Conservation (phyloP, 2,329 filamentous ascomycete species). For the Hymenoscyphus albidus region DNA sequence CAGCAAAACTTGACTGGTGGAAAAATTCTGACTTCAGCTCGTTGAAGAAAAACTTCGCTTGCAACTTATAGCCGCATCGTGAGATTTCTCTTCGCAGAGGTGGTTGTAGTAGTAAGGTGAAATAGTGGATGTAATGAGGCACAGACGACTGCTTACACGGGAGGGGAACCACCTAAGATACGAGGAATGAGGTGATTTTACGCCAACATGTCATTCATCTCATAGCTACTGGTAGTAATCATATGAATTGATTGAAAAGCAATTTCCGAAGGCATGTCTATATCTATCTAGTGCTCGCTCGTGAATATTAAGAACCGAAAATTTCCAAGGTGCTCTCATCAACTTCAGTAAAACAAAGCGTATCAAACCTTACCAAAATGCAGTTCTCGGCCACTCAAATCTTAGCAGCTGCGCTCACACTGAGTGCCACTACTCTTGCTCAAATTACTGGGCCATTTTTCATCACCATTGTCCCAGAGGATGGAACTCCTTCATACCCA, state of each 20-base stretch:
- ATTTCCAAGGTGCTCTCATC: neutral
- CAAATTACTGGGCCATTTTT: neutral
- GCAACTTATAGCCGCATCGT: neutral
- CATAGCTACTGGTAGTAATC: neutral
- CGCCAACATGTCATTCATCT: neutral
- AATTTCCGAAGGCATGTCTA: neutral
- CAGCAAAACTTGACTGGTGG: neutral
- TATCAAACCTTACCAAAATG: neutral
- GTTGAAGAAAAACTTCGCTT: neutral
- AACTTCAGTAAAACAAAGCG: neutral
- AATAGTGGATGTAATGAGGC: neutral
- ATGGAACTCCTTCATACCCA: neutral
- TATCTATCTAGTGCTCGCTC: neutral
- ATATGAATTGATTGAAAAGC: neutral
- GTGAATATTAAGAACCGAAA: neutral
- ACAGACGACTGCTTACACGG: neutral
- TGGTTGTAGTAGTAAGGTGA: neutral
- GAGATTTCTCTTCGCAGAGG: neutral
- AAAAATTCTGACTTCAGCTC: neutral
- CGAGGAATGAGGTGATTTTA: neutral
- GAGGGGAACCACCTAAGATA: neutral
- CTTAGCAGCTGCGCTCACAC: neutral
- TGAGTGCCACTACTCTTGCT: neutral
- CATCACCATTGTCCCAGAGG: neutral
- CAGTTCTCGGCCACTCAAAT: neutral